These are phyloP conservation scores for Pistacia atlantica DNA, from an alignment of 345 rosid species.

Conservation along the genomic window DNA sequence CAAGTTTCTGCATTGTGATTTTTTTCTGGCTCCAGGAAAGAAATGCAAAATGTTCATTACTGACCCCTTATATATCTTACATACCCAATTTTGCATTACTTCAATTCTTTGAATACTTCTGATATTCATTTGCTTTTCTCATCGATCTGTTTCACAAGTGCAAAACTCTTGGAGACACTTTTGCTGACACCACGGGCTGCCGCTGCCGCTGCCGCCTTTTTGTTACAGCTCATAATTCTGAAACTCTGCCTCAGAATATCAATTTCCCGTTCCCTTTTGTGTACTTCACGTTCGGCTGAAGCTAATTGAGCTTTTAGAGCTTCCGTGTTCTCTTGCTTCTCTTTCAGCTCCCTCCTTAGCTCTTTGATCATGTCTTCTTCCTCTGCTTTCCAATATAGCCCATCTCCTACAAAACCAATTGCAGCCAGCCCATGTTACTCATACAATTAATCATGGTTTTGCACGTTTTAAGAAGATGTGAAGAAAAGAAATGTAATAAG, in stretches of 20 bases:
- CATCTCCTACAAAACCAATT: conserved; percentile 35
- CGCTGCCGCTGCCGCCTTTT: conserved; percentile 18
- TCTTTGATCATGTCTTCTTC: conserved; percentile 52
- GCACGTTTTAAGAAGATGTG: background rate
- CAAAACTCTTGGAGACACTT: background rate
- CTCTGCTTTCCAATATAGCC: conserved; percentile 45
- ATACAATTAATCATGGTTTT: no score
- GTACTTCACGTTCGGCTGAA: conserved; percentile 45
- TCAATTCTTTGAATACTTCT: background rate
- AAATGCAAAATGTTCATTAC: background rate
- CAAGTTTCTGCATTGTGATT: background rate
- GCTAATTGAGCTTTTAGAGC: conserved; percentile 43
- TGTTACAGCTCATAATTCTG: conserved; percentile 49
- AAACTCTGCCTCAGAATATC: conserved; percentile 80
- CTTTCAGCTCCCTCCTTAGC: conserved; percentile 55
- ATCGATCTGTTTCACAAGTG: background rate
- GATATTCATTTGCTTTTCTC: background rate
- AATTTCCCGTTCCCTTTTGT: conserved; percentile 53
- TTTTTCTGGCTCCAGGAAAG: background rate
- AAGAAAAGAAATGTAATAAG: no score
- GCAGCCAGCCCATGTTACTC: background rate
- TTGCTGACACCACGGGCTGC: background rate
- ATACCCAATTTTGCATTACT: background rate
- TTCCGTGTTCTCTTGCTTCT: conserved; percentile 49
- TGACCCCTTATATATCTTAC: background rate